Percentiles rank a stretch among this genome's conserved stretches.
phyloP scores from a whole-genome alignment of 805 yeast genomes.

The Kuraishia molischiana region DNA sequence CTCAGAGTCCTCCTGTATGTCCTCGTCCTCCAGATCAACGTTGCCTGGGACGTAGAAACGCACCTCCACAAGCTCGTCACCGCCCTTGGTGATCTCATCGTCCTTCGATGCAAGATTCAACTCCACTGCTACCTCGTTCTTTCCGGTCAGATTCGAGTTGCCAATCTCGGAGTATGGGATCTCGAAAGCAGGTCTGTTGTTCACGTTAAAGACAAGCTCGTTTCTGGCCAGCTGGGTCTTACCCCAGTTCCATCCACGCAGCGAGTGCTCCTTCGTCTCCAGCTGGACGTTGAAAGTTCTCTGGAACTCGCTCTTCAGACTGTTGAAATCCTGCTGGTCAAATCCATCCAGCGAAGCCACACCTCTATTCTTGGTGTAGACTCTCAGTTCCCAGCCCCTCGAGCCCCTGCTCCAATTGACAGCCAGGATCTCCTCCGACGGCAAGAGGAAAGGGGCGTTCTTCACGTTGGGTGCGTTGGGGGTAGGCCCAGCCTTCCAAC shows the following conservation, averaged over 20 bases:
- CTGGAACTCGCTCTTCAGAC: conserved; percentile 76
- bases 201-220: conserved; percentile 78
- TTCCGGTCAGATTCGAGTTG: conserved; percentile 85
- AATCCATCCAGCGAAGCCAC: conserved; percentile 89
- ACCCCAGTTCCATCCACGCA: conserved; percentile 99
- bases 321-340: conserved; percentile 71
- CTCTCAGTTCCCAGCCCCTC: conserved; percentile 80
- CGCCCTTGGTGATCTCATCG: conserved; percentile 50
- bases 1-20: conserved; percentile 20
- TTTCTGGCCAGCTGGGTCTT: conserved; percentile 84
- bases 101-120: conserved; percentile 34
- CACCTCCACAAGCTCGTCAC: conserved; percentile 94
- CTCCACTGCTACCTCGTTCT: conserved; percentile 89
- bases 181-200: conserved; percentile 87
- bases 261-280: conserved; percentile 82
- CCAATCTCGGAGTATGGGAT: conserved; percentile 72
- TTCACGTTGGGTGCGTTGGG: conserved; percentile 33
- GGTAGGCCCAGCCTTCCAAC: conserved; percentile 71
- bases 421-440: conserved; percentile 74
- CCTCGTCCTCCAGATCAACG: conserved; percentile 27
- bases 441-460: conserved; percentile 73
- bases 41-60: conserved; percentile 90
- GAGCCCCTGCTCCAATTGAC: conserved; percentile 91
- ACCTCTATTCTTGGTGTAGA: conserved; percentile 83
- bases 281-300: conserved; percentile 62